These are phyloP conservation scores for Penicillium pulvis DNA, from an alignment of 495 filamentous ascomycete genomes.

Conservation along the genomic window DNA sequence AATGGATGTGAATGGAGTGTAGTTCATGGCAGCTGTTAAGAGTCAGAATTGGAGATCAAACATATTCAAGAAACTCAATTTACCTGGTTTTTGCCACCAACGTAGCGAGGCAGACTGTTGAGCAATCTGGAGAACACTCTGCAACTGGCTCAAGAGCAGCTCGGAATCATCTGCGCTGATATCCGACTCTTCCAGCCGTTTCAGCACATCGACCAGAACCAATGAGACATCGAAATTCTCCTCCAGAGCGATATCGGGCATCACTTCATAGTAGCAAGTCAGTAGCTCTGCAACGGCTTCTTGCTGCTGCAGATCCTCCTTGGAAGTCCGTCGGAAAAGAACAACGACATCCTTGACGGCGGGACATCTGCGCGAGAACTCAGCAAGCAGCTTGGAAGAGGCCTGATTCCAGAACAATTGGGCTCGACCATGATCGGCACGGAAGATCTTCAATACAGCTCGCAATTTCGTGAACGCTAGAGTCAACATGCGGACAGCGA, in stretches of 20 bases:
- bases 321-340: conserved; percentile 63
- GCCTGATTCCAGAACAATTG: conserved; percentile 66
- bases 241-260: conserved; percentile 76
- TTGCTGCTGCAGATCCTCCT: conserved; percentile 70
- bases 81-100: conserved; percentile 74
- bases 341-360: conserved; percentile 73
- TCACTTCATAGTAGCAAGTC: conserved; percentile 74
- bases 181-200: conserved; percentile 46
- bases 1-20: conserved; percentile 50
- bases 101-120: conserved; percentile 75
- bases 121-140: conserved; percentile 76
- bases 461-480: conserved; percentile 78
- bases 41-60: not conserved
- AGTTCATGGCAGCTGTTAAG: conserved; percentile 42
- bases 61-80: not conserved
- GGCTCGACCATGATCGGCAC: conserved; percentile 36
- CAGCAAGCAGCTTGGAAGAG: conserved; percentile 61
- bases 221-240: conserved; percentile 85
- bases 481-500: conserved; percentile 75
- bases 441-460: conserved; percentile 48
- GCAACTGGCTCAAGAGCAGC: conserved; percentile 66
- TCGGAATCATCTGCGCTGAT: conserved; percentile 43
- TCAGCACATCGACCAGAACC: conserved; percentile 66
- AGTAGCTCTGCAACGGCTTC: conserved; percentile 77
- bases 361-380: conserved; percentile 79